These are phyloP conservation scores for Poa annua DNA, from an alignment of 176 grass and related monocot species.

Conservation along the genomic window DNA sequence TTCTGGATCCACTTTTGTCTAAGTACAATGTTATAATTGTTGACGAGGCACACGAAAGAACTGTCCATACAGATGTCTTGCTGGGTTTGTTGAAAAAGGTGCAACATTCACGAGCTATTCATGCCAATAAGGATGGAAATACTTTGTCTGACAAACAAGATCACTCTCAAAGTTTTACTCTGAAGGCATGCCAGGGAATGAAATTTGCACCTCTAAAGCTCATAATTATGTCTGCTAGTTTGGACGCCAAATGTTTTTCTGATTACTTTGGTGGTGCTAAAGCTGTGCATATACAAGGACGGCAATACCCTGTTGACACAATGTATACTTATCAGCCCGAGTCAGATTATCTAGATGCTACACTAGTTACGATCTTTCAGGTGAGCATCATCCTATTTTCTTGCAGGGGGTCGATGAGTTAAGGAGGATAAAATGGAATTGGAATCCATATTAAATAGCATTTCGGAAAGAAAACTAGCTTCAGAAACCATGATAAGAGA, in stretches of 20 bases:
- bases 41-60: slow-evolving; percentile 96
- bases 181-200: slow-evolving; percentile 46
- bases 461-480: slow-evolving; percentile 9
- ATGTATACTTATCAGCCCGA: slow-evolving; percentile 87
- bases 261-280: slow-evolving; percentile 92
- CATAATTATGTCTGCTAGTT: slow-evolving; percentile 96
- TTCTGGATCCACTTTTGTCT: slow-evolving; percentile 75
- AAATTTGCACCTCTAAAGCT: slow-evolving; percentile 73
- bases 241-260: slow-evolving; percentile 88
- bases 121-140: slow-evolving; percentile 41
- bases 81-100: slow-evolving; percentile 92
- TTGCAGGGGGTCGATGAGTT: slow-evolving; percentile 30
- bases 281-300: slow-evolving; percentile 87
- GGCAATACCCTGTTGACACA: slow-evolving; percentile 79
- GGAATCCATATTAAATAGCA: not conserved
- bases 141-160: slow-evolving; percentile 33
- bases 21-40: slow-evolving; percentile 87
- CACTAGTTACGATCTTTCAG: slow-evolving; percentile 87
- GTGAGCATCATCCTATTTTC: slow-evolving; percentile 40
- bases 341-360: slow-evolving; percentile 92
- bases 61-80: slow-evolving; percentile 85
- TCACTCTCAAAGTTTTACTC: slow-evolving; percentile 41
- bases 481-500: slow-evolving; percentile 29
- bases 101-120: slow-evolving; percentile 58
- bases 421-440: not conserved